phyloP scores from a whole-genome alignment of 202 grass and related monocot genomes.

The Bolboschoenoplectus hybrid region DNA sequence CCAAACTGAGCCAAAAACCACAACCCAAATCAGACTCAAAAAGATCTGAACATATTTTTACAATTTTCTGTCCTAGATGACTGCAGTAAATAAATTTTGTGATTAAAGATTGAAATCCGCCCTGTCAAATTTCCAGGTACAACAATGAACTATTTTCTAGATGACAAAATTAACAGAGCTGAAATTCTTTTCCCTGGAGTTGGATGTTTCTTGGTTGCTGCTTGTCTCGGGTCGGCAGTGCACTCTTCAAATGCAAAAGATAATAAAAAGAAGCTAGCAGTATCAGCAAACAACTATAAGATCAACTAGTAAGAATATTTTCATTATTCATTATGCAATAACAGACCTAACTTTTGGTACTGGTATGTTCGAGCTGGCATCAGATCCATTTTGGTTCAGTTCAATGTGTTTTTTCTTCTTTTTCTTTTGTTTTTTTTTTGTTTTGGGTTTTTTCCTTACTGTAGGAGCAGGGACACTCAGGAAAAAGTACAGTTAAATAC shows the following conservation, averaged over 20 bases:
- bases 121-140: conserved; percentile 61
- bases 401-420: background rate
- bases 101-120: conserved; percentile 26
- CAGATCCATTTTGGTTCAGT: background rate
- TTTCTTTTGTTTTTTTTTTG: background rate
- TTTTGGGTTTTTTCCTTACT: background rate
- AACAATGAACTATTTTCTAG: conserved; percentile 93
- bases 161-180: conserved; percentile 80
- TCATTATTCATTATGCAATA: background rate
- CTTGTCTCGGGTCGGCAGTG: conserved; percentile 82
- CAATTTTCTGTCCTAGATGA: background rate
- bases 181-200: conserved; percentile 96
- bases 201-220: conserved; percentile 84
- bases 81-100: background rate
- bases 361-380: background rate
- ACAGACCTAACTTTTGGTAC: background rate
- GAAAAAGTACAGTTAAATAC: conserved; percentile 4
- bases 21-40: background rate
- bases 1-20: background rate
- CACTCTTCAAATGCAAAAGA: conserved; percentile 91
- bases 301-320: conserved; percentile 45
- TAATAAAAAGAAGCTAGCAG: conserved; percentile 75
- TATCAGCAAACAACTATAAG: conserved; percentile 45
- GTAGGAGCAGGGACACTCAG: background rate
- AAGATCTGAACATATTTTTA: background rate